phyloP scores from a whole-genome alignment of 768 basidiomycete species.

The Rossbeevera mucosa region DNA sequence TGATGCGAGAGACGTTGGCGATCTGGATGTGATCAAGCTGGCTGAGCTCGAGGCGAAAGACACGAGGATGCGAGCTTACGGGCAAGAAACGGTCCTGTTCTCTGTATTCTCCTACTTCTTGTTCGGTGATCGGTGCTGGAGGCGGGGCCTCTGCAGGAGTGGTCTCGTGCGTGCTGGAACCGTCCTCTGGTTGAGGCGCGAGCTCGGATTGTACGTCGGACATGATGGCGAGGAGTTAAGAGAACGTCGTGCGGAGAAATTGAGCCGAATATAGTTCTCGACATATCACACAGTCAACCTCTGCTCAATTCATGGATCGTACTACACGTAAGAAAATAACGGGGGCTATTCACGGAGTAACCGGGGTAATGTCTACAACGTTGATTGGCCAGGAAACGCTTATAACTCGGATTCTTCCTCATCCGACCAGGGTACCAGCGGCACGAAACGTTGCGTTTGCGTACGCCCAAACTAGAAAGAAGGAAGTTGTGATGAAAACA shows the following conservation, averaged over 20 bases:
- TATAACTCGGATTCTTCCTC: conserved; percentile 30
- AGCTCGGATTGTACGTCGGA: conserved; percentile 33
- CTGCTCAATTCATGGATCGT: not conserved
- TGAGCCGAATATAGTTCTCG: not conserved
- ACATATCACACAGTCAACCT: not conserved
- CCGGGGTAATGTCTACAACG: conserved; percentile 4
- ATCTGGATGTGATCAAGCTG: conserved; percentile 45
- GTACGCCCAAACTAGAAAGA: conserved; percentile 23
- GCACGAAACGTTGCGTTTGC: conserved; percentile 27
- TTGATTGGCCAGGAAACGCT: conserved; percentile 14
- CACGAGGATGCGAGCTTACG: conserved; percentile 35
- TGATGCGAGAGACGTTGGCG: conserved; percentile 96
- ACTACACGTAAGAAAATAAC: not conserved
- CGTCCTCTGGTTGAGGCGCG: conserved; percentile 40
- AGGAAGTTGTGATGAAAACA: not conserved
- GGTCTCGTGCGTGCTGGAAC: conserved; percentile 29
- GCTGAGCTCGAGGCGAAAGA: not conserved
- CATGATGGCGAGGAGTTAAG: conserved; percentile 18
- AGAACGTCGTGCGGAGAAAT: not conserved
- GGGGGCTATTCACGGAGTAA: conserved; percentile 10
- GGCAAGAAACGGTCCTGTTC: conserved; percentile 96
- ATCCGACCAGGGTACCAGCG: conserved; percentile 30
- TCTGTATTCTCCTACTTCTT: conserved; percentile 89
- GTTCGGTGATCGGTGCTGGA: conserved; percentile 77
- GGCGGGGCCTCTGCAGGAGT: conserved; percentile 43